A percentile compares a stretch with the other conserved stretches of the same genome.
phyloP scores from a whole-genome alignment of 805 yeast species.

The Saccharomycopsis amapae region DNA sequence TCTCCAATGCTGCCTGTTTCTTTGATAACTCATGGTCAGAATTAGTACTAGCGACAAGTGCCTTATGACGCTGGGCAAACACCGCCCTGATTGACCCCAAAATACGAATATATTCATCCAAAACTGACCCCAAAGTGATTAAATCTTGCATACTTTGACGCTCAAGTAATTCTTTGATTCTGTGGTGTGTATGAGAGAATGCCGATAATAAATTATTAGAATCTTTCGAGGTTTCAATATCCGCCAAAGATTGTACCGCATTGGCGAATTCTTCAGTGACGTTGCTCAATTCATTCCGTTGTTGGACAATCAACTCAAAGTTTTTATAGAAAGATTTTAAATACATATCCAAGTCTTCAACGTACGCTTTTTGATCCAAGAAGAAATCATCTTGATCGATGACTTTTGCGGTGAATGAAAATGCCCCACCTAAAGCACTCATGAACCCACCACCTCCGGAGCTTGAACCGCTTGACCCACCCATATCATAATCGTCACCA shows the following conservation, averaged over 20 bases:
- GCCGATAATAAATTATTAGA: constrained; percentile 57
- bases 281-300: constrained; percentile 64
- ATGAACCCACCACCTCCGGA: constrained; percentile 47
- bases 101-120: constrained; percentile 79
- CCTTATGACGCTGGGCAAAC: constrained; percentile 66
- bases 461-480: constrained; percentile 26
- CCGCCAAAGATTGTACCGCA: constrained; percentile 53
- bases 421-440: constrained; percentile 58
- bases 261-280: constrained; percentile 63
- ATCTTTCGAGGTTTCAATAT: constrained; percentile 63
- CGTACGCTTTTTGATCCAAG: constrained; percentile 55
- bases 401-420: constrained; percentile 55
- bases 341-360: constrained; percentile 68
- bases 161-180: constrained; percentile 66
- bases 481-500: constrained; percentile 30
- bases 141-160: constrained; percentile 80
- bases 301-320: constrained; percentile 64
- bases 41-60: constrained; percentile 37
- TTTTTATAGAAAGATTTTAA: constrained; percentile 62
- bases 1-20: constrained; percentile 41
- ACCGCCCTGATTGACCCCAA: constrained; percentile 68
- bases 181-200: constrained; percentile 65
- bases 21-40: constrained; percentile 43
- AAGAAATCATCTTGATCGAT: constrained; percentile 78
- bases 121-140: constrained; percentile 74